These are phyloP conservation scores for Erythrophleum fordii DNA, from an alignment of 306 rosid genomes.

Conservation along the genomic window DNA sequence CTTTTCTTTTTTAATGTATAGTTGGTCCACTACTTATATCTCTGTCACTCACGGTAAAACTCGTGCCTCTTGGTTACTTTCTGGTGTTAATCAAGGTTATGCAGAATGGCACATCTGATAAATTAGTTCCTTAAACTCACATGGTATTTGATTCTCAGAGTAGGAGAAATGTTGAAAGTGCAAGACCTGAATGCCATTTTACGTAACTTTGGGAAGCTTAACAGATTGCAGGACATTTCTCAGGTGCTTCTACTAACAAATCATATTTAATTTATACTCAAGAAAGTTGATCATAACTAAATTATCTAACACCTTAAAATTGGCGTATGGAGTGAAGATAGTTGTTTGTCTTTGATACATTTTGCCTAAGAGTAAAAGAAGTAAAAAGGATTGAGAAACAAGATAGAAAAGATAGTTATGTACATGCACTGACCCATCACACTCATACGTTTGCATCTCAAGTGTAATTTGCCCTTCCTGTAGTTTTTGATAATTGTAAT, in stretches of 20 bases:
- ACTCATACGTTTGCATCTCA: neutral
- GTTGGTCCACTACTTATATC: neutral
- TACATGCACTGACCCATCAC: neutral
- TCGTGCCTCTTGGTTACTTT: neutral
- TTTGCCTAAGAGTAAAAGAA: neutral
- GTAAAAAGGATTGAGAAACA: neutral
- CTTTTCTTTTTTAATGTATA: neutral
- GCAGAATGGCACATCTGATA: neutral
- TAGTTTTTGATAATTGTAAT: neutral
- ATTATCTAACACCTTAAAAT: neutral
- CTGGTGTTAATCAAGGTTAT: neutral
- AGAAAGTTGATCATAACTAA: neutral
- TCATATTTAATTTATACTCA: neutral
- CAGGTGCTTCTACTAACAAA: constrained; percentile 55
- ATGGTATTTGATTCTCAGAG: constrained; percentile 43
- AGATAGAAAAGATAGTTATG: neutral
- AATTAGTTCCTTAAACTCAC: neutral
- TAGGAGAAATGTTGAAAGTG: constrained; percentile 61
- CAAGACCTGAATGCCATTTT: constrained; percentile 79
- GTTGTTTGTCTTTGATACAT: neutral
- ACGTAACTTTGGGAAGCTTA: constrained; percentile 60
- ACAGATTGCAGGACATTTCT: constrained; percentile 60
- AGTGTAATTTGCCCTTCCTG: neutral
- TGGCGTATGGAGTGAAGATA: neutral
- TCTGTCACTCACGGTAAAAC: neutral